Conservation (phyloP, 192 early-diverging fungal genomes). For the Coemansia brasiliensis region DNA sequence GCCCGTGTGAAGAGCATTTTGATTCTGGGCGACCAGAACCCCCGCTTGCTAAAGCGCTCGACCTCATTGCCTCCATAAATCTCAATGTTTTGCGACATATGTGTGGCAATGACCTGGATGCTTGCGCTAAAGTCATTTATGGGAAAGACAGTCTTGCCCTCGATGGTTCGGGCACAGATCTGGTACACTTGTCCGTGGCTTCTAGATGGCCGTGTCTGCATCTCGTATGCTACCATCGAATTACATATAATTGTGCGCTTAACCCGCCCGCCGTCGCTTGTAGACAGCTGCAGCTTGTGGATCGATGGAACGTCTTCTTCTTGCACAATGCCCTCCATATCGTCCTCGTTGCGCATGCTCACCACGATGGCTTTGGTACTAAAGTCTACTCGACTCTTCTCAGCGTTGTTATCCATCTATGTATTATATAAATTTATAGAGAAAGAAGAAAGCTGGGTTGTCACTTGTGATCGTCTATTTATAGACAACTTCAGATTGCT, state of each 20-base stretch:
- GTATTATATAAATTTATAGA: neutral
- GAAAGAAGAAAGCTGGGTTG: neutral
- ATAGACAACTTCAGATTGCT: constrained; percentile 16
- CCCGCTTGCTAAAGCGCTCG: constrained; percentile 20
- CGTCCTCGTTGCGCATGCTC: constrained; percentile 10
- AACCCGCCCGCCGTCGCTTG: constrained; percentile 13
- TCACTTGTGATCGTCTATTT: constrained; percentile 3
- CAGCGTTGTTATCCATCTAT: neutral
- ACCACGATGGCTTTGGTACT: constrained; percentile 26
- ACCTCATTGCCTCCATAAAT: constrained; percentile 21
- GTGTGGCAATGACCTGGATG: constrained; percentile 26
- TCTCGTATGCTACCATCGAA: constrained; percentile 33
- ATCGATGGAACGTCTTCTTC: constrained; percentile 30
- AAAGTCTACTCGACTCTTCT: constrained; percentile 14
- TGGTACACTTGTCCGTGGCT: constrained; percentile 30
- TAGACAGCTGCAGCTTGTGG: constrained; percentile 27
- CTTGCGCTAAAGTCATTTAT: constrained; percentile 22
- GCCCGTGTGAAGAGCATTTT: constrained; percentile 29
- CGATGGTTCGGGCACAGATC: constrained; percentile 26
- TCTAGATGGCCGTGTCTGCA: constrained; percentile 22
- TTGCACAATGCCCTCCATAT: constrained; percentile 18
- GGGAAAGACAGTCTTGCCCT: constrained; percentile 19
- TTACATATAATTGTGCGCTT: constrained; percentile 41
- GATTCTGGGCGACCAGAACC: constrained; percentile 43
- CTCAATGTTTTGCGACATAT: constrained; percentile 33